A percentile compares a stretch with the other conserved stretches of the same genome.
Conservation (phyloP, 2,329 filamentous ascomycete genomes). For the Grosmannia huntii region DNA sequence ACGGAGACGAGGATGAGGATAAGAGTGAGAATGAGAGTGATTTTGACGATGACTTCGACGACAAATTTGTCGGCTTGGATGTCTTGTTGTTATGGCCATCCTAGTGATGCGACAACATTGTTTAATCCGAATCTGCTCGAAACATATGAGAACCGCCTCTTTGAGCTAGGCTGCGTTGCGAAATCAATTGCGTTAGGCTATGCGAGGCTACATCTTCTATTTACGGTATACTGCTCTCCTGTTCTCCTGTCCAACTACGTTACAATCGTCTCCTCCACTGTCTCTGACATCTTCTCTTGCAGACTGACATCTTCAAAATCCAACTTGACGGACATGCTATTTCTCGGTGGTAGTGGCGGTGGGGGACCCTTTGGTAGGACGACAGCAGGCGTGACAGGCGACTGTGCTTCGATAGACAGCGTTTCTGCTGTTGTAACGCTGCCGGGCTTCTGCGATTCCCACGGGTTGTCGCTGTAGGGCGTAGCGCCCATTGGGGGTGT, state of each 20-base stretch:
- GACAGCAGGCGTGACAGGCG: background rate
- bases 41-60: no score
- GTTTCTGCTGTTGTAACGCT: background rate
- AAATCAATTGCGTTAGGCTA: background rate
- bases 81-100: no score
- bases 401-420: background rate
- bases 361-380: background rate
- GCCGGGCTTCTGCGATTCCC: background rate
- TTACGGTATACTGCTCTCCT: background rate
- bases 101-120: no score
- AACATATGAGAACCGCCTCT: no score
- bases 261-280: background rate
- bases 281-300: background rate
- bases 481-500: background rate
- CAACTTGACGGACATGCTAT: background rate
- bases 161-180: background rate
- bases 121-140: no score
- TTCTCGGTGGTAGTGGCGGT: constrained; percentile 3
- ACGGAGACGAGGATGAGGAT: no score
- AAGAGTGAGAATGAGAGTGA: no score
- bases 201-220: background rate
- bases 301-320: constrained; percentile 5
- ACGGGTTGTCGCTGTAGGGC: constrained; percentile 2
- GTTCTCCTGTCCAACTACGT: background rate
- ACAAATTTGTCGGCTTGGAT: no score